phyloP scores from a whole-genome alignment of 2,329 filamentous ascomycete genomes.

The Fonsecaea nubica region DNA sequence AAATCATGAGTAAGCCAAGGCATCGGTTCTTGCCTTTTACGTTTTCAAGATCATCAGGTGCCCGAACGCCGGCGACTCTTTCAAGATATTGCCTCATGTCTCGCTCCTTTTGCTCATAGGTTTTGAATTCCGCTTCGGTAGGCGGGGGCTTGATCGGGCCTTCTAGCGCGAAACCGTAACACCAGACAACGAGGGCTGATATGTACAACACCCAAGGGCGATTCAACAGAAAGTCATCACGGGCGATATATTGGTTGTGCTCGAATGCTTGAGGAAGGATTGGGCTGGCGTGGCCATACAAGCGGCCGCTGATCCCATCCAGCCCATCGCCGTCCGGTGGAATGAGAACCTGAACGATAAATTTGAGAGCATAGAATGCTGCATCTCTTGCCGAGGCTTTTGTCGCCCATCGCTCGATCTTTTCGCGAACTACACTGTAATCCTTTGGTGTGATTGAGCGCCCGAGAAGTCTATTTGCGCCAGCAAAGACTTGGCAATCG shows the following conservation, averaged over 20 bases:
- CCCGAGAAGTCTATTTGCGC: slow-evolving; percentile 82
- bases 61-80: slow-evolving; percentile 72
- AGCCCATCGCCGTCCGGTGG: slow-evolving; percentile 50
- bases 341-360: slow-evolving; percentile 82
- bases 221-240: slow-evolving; percentile 88
- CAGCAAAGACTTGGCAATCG: slow-evolving; percentile 95
- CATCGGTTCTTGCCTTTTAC: slow-evolving; percentile 81
- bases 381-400: slow-evolving; percentile 88
- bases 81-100: slow-evolving; percentile 82
- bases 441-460: slow-evolving; percentile 83
- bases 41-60: slow-evolving; percentile 77
- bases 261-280: slow-evolving; percentile 42
- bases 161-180: slow-evolving; percentile 88
- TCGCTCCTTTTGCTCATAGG: slow-evolving; percentile 69
- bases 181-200: slow-evolving; percentile 90
- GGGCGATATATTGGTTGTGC: slow-evolving; percentile 72
- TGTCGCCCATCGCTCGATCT: slow-evolving; percentile 85
- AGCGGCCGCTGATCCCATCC: slow-evolving; percentile 48
- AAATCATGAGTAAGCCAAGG: slow-evolving; percentile 77
- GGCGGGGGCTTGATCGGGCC: slow-evolving; percentile 67
- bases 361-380: slow-evolving; percentile 88
- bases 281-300: slow-evolving; percentile 42
- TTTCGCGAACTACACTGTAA: slow-evolving; percentile 75
- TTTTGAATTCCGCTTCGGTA: slow-evolving; percentile 59
- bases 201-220: slow-evolving; percentile 96